A percentile compares a stretch with the other conserved stretches of the same genome.
Conservation (phyloP, 208 protist species). For the Sergeia podlipaevii region DNA sequence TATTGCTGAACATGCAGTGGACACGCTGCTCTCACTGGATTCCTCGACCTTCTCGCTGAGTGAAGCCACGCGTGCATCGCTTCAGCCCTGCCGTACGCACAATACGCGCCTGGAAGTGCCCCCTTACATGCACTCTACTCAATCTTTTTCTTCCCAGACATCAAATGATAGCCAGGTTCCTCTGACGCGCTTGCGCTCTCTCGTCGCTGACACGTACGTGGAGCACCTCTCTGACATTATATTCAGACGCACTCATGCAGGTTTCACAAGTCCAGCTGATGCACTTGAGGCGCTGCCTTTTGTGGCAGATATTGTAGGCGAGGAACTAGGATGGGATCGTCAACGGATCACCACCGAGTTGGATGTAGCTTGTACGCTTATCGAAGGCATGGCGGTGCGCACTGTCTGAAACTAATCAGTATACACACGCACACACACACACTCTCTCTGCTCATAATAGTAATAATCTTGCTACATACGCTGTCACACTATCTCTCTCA, state of each 20-base stretch:
- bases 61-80: no score
- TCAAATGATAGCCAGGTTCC: no score
- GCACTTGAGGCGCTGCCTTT: conserved; percentile 22
- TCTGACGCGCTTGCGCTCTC: conserved; percentile 10
- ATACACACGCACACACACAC: not conserved
- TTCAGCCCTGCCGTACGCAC: conserved; percentile 28
- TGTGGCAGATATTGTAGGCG: conserved; percentile 24
- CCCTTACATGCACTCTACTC: no score
- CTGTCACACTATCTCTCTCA: no score
- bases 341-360: conserved; percentile 36
- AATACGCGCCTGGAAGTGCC: conserved; percentile 27
- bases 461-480: no score
- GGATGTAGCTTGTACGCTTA: conserved; percentile 18
- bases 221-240: conserved; percentile 70
- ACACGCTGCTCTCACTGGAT: not conserved
- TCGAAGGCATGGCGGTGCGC: conserved; percentile 20
- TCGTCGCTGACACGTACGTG: conserved; percentile 48
- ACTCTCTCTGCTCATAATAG: not conserved
- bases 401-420: no score
- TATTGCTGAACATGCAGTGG: no score
- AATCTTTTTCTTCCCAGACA: no score
- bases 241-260: conserved; percentile 54
- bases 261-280: conserved; percentile 71
- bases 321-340: conserved; percentile 29
- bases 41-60: no score